Evolutionary conservation across 768 basidiomycete genomes (phyloP).

Genomic region (Agaricus sinodeliciosus): DNA sequence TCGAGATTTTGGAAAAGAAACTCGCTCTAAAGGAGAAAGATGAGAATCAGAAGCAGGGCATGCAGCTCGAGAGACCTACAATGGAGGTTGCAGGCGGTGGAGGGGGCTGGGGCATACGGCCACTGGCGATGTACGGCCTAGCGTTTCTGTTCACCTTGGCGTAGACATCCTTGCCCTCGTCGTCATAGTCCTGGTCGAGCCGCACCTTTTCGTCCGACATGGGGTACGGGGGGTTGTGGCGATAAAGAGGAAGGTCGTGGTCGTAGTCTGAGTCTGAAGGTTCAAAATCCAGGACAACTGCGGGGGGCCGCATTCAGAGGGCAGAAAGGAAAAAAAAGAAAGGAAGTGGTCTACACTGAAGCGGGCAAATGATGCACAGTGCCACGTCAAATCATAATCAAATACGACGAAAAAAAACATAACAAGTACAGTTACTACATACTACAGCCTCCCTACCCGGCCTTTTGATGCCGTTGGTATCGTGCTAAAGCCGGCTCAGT

Average conservation of each 20-base stretch:
- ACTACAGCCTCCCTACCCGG: slow-evolving; percentile 7
- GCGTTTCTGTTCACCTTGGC: slow-evolving; percentile 35
- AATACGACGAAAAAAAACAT: background rate
- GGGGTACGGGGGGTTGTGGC: slow-evolving; percentile 1
- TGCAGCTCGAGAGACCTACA: slow-evolving; percentile 30
- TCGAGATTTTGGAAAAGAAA: slow-evolving; percentile 77
- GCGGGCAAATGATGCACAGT: background rate
- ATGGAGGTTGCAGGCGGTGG: slow-evolving; percentile 63
- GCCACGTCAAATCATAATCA: slow-evolving; percentile 5
- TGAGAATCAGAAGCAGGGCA: slow-evolving; percentile 7
- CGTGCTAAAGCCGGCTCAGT: slow-evolving; percentile 13
- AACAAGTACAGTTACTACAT: background rate
- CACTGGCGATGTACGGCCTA: slow-evolving; percentile 41
- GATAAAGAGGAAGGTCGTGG: slow-evolving; percentile 11
- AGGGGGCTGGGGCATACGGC: slow-evolving; percentile 52
- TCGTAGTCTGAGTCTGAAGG: slow-evolving; percentile 65
- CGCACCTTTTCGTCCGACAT: slow-evolving; percentile 62
- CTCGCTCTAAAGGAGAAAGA: slow-evolving; percentile 43
- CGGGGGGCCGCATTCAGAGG: slow-evolving; percentile 52
- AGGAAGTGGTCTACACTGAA: slow-evolving; percentile 1
- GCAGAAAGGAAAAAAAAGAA: slow-evolving; percentile 2
- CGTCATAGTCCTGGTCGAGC: slow-evolving; percentile 26
- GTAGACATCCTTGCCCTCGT: slow-evolving; percentile 47
- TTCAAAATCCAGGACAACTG: slow-evolving; percentile 68
- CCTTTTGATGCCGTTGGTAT: slow-evolving; percentile 19